phyloP scores from a whole-genome alignment of 148 eudicot species.

The Nepenthes mirabilis region DNA sequence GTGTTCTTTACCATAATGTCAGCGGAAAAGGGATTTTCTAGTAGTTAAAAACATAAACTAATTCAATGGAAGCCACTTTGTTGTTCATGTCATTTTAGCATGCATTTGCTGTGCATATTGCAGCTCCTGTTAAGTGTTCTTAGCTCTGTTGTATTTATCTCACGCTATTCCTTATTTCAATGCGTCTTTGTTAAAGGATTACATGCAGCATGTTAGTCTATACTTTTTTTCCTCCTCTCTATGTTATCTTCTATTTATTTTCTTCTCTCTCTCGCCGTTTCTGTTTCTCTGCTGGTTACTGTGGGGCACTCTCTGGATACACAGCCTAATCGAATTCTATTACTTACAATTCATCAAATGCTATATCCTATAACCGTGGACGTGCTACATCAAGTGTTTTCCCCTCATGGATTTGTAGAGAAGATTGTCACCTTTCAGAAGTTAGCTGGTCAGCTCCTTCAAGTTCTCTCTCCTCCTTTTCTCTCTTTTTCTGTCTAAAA shows the following conservation, averaged over 20 bases:
- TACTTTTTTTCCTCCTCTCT: conserved; percentile 26
- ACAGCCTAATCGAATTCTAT: conserved; percentile 31
- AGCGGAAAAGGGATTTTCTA: too few relatives aligned
- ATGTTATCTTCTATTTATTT: conserved; percentile 63
- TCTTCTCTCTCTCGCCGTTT: conserved; percentile 43
- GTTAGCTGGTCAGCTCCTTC: conserved; percentile 29
- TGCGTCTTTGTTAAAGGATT: too few relatives aligned
- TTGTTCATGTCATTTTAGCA: too few relatives aligned
- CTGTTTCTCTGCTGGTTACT: conserved; percentile 66
- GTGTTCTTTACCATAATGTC: too few relatives aligned
- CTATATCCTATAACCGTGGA: conserved; percentile 33
- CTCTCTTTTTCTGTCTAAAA: conserved; percentile 3
- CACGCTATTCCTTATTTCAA: too few relatives aligned
- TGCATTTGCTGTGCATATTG: too few relatives aligned
- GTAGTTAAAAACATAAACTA: too few relatives aligned
- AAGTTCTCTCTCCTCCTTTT: background rate
- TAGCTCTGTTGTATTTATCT: too few relatives aligned
- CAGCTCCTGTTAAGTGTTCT: too few relatives aligned
- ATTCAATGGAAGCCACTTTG: too few relatives aligned
- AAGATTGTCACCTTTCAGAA: conserved; percentile 36
- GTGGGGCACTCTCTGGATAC: conserved; percentile 24
- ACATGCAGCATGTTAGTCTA: conserved; percentile 4
- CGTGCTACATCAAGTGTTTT: conserved; percentile 34
- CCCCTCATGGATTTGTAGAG: conserved; percentile 35
- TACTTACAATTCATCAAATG: conserved; percentile 30